Conservation (phyloP, 352 stramenopile species). For the Globisporangium orthogonon region DNA sequence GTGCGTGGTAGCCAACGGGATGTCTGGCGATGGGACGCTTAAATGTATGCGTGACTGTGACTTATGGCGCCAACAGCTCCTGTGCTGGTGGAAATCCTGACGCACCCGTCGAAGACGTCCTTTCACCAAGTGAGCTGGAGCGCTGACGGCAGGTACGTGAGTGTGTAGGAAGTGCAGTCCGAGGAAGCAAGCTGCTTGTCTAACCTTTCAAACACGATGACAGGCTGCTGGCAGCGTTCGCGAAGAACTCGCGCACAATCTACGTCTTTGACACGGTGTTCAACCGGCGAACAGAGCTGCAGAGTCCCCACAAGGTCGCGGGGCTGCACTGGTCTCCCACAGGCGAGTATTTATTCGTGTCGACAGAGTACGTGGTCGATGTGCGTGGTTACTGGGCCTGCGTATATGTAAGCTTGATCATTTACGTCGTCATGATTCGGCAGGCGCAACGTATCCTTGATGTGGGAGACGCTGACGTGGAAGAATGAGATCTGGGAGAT, state of each 20-base stretch:
- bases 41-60: neutral
- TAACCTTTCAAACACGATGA: neutral
- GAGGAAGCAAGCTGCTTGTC: no score
- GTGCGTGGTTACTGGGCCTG: neutral
- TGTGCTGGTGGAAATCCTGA: conserved; percentile 51
- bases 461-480: conserved; percentile 80
- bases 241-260: conserved; percentile 34
- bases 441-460: conserved; percentile 52
- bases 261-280: conserved; percentile 61
- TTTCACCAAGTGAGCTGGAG: conserved; percentile 69
- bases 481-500: conserved; percentile 77
- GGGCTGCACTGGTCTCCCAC: conserved; percentile 72
- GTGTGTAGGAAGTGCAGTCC: no score
- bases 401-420: no score
- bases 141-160: conserved; percentile 42
- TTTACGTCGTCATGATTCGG: no score
- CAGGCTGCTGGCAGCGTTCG: conserved; percentile 53
- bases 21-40: neutral
- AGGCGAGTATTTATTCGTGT: conserved; percentile 78
- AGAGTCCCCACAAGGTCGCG: conserved; percentile 39
- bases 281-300: conserved; percentile 48
- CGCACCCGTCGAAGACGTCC: conserved; percentile 34
- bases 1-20: neutral
- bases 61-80: conserved; percentile 9
- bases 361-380: conserved; percentile 40